Evolutionary conservation across 495 filamentous ascomycete species (phyloP).

Genomic region (Xylaria curta): DNA sequence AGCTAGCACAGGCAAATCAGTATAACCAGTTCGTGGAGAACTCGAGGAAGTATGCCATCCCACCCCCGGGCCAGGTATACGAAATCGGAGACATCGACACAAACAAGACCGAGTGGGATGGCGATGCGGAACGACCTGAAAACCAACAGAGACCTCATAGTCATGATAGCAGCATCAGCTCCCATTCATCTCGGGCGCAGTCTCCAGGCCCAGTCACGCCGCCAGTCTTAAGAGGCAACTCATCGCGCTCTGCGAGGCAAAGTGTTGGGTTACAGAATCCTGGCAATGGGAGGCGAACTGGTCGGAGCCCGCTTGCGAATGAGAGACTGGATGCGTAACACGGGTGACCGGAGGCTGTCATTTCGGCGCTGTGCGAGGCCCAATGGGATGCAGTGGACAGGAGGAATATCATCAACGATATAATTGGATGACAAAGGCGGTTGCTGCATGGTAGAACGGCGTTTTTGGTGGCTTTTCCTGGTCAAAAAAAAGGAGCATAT

Average conservation of each 20-base stretch:
- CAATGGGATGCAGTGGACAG: background rate
- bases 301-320: constrained; percentile 35
- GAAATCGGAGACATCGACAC: constrained; percentile 60
- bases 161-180: constrained; percentile 39
- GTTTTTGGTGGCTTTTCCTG: constrained; percentile 1
- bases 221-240: constrained; percentile 22
- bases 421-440: constrained; percentile 3
- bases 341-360: background rate
- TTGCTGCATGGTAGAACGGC: constrained; percentile 27
- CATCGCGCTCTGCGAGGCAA: constrained; percentile 22
- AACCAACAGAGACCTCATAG: constrained; percentile 40
- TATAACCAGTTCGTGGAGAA: constrained; percentile 49
- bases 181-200: constrained; percentile 32
- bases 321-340: constrained; percentile 11
- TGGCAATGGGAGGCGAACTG: constrained; percentile 22
- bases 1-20: constrained; percentile 69
- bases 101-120: constrained; percentile 54
- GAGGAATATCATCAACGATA: constrained; percentile 11
- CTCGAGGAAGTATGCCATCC: constrained; percentile 58
- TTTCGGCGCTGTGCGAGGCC: background rate
- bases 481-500: background rate
- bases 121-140: constrained; percentile 28
- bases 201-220: constrained; percentile 30
- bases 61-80: constrained; percentile 57
- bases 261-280: constrained; percentile 2